Evolutionary conservation across 2,329 filamentous ascomycete species (phyloP), one percentile per base, ranked within the genome.

Genomic region (Hypoxylon sp.): DNA sequence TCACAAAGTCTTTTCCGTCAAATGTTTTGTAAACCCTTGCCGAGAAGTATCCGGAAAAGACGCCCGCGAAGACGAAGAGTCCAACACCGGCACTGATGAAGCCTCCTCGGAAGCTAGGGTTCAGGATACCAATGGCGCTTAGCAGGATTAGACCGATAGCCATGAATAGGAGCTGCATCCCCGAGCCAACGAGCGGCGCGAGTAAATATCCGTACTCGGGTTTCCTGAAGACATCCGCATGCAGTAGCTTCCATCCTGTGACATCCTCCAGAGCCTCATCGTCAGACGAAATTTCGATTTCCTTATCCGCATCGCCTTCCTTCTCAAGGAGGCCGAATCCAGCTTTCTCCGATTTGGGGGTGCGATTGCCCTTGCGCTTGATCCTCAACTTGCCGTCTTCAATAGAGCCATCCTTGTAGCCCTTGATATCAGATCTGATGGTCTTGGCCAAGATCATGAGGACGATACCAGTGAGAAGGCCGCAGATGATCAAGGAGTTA

Each of bases 11-110:
- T 54, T 87, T 84, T 20, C 93, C 93, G 33, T 92, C 91, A 76
- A 96, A 95, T 0, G 92, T 95, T 81, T 90, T 91, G 84, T 95
- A 97, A 1, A 97, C 86, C 33, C 93, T 87, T 1, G 90, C 91
- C 2, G 93, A 96, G 81, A 94, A 96, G 81, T 97, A 97, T 10
- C 94, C 94, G 0, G 93, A 96, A 79, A 96, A 94, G 5, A 93
- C 77, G 8, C 94, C 93, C 1, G 93, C 93, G 73, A 96, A 91
- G 61, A 97, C 85, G 79, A 97, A 97, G 20, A 97, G 85, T 1
- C 92, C 93, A 27, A 95, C 85, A 6, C 92, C 93, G 44, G 96
- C 92, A 75, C 92, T 95, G 77, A 96, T 87, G 79, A 97, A 97
- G 0, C 94, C 93, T 65, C 94, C 94, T n/a, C 94, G 90, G 84